Evolutionary conservation across 2,329 filamentous ascomycete genomes (phyloP), one percentile per base, ranked within the genome.

Genomic region (Ophiocordyceps camponoti-rufipedis): DNA sequence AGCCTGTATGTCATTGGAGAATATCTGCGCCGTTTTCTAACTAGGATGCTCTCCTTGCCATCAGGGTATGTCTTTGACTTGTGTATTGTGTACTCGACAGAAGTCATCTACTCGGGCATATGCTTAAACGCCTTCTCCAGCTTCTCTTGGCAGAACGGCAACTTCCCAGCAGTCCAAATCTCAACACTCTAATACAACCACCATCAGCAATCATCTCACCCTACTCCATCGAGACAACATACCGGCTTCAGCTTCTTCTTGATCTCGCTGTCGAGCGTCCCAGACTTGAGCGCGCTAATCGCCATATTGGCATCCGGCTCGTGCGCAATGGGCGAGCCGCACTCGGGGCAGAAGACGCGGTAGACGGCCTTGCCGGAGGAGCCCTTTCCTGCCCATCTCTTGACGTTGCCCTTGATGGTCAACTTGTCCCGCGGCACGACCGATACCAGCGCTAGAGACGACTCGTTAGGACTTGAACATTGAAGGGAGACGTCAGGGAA

Each of bases 221-320:
- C 23, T 23, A 23, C 23, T 5, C 23, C 23, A 23, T 3, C 23
- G 23, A 23, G 23, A 23, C 11, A 28, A 65, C 70, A 52, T 54
- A 75, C 71, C 46, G 78, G 78, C 70, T 82, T 79, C 52, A 82
- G 65, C 35, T 59, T 71, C 71, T 79, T 76, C 75, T 81, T 81
- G 55, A 80, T 70, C 58, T 80, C 75, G 1, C 61, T 61, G 53
- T 75, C 73, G 44, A 82, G 66, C 19, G 75, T 77, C 48, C 78
- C 41, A 16, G 77, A 78, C 72, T 82, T 82, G 57, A 82, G 62
- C 49, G 41, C 28, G 53, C 82, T 81, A 62, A 82, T 81, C 51
- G 72, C 69, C 33, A 77, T 78, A n/a, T 77, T 76, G n/a, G 73
- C 73, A 48, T 82, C 77, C 28, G 78, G 78, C 61, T 82, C 78